Percentiles rank a stretch among this genome's conserved stretches.
Conservation (phyloP, 106 monocot species). For the Phalaenopsis aphrodite region DNA sequence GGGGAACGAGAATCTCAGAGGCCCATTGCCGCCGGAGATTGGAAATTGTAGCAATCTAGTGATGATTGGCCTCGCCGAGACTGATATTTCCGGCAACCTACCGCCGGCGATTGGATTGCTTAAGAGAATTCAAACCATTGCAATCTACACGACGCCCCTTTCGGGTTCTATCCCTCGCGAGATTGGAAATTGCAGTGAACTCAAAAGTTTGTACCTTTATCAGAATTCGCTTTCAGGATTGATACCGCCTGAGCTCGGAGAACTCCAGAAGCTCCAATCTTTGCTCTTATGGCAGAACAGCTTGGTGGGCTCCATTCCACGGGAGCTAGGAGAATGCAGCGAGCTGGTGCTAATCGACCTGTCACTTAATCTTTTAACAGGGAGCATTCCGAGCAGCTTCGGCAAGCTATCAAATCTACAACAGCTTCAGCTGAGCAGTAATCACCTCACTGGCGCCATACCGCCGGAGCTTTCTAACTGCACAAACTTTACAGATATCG, state of each 20-base stretch:
- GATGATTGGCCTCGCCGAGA: constrained; percentile 83
- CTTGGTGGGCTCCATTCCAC: constrained; percentile 66
- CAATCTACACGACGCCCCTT: constrained; percentile 69
- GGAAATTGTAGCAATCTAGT: constrained; percentile 69
- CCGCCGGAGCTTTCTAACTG: constrained; percentile 66
- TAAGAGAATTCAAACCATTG: constrained; percentile 64
- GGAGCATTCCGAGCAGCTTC: constrained; percentile 52
- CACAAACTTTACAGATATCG: constrained; percentile 47
- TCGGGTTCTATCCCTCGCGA: constrained; percentile 73
- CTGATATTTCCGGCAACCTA: constrained; percentile 60
- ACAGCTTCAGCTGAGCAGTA: constrained; percentile 75
- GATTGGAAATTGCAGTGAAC: constrained; percentile 64
- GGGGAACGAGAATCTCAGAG: constrained; percentile 64
- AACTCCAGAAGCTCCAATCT: constrained; percentile 55
- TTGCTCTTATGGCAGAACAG: constrained; percentile 87
- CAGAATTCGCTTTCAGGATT: constrained; percentile 76
- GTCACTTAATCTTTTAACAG: constrained; percentile 63
- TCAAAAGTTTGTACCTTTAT: constrained; percentile 68
- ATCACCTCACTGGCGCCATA: constrained; percentile 58
- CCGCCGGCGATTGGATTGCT: constrained; percentile 59
- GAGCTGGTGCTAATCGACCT: constrained; percentile 61
- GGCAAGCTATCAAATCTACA: constrained; percentile 49
- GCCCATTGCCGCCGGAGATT: constrained; percentile 63
- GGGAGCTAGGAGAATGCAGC: constrained; percentile 49
- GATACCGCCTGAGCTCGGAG: constrained; percentile 59